Evolutionary conservation across 139 green algal species (phyloP), one percentile per base, ranked within the genome.

Genomic region (Pseudopediastrum boryanum): DNA sequence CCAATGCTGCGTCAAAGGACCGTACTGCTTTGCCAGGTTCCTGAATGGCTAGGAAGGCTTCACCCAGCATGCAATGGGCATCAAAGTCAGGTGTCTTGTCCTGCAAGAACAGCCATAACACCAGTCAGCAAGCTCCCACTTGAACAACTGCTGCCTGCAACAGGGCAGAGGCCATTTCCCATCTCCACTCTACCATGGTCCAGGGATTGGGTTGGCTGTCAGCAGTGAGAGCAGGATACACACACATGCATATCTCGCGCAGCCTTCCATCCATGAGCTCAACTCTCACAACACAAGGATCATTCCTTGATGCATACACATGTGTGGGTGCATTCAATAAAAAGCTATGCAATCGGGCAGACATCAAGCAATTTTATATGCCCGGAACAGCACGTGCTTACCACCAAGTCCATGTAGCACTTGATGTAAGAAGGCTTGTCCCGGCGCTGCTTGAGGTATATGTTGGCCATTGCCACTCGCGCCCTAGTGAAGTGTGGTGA

Each of bases 11-110:
- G 79, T 94, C 87, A 64, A 93, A 92, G 1, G 90, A 87, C 6
- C 62, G 35, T 56, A 93, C 81, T 12, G 91, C 92, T 66, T 85
- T 88, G 64, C 92, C 90, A 31, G 89, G 90, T 84, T 96, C 91
- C 50, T 91, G 89, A 33, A 95, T 93, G 56, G 86, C 81, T 82
- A 96, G 85, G 67, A 93, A 90, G 1, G 92, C 92, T 58, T 94
- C 91, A 10, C 86, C 92, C 38, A 95, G 83, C 85, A 93, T 86
- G 77, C 88, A 88, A 72, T 90, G 90, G 2, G 81, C 83, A 73
- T 93, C 85, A 63, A 85, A 89, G 78, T 90, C 84, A 19, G 54
- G 74, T 2, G 62, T 80, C 44, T 84, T 71, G 42, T 85, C 85
- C 84, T 89, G 84, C 66, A 71, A 65, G 56, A 58, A 16, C 48